A percentile compares a stretch with the other conserved stretches of the same genome.
These are phyloP conservation scores for Cruciata laevipes DNA, from an alignment of 257 asterid genomes.

Conservation along the genomic window DNA sequence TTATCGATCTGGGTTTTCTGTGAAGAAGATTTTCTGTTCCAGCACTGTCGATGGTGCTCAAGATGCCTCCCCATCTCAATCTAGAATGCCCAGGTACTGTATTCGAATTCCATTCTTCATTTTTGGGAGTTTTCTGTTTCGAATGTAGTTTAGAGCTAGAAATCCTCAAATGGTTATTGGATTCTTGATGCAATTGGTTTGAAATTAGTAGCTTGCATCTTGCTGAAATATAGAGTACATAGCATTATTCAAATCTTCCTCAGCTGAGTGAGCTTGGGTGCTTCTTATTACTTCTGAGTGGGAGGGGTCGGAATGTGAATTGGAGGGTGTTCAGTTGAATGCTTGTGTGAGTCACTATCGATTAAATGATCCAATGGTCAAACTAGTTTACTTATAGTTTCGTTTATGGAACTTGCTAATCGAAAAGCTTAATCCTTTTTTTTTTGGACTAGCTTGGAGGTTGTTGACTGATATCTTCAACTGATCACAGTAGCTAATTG, in stretches of 20 bases:
- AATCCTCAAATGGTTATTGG: not conserved
- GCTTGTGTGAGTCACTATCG: not conserved
- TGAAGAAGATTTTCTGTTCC: slow-evolving; percentile 44
- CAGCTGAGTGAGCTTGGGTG: not conserved
- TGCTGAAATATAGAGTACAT: not conserved
- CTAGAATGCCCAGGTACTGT: slow-evolving; percentile 52
- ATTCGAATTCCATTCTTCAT: not conserved
- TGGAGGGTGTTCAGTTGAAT: not conserved
- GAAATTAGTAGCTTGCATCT: not conserved
- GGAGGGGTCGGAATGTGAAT: not conserved
- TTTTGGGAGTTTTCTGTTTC: slow-evolving; percentile 1
- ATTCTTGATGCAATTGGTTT: slow-evolving; percentile 7
- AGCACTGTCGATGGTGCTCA: slow-evolving; percentile 60
- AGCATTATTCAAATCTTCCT: not conserved
- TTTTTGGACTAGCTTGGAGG: not conserved
- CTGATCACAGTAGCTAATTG: not conserved
- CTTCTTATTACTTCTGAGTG: not conserved
- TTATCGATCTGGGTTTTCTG: slow-evolving; percentile 53
- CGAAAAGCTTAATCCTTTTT: not conserved
- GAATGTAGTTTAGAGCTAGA: not conserved
- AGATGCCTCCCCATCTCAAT: slow-evolving; percentile 49
- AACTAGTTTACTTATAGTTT: not conserved
- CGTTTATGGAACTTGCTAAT: not conserved
- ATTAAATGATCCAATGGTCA: not conserved
- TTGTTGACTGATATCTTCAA: not conserved